Evolutionary conservation across 2,329 filamentous ascomycete genomes (phyloP).

Genomic region (Leptographium galeiforme): DNA sequence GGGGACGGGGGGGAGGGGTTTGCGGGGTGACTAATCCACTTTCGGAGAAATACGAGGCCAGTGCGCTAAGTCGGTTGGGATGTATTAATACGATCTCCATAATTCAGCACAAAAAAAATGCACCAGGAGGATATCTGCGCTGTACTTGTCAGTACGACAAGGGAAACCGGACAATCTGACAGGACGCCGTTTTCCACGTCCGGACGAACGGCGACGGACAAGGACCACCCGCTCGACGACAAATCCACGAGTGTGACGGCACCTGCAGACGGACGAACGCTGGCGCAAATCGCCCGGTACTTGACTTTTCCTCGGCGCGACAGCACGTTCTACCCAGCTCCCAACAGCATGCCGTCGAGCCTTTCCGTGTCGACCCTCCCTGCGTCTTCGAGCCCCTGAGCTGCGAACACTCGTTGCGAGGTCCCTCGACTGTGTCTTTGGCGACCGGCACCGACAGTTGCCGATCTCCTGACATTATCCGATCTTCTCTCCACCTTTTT

Average conservation of each 20-base stretch:
- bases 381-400: not conserved
- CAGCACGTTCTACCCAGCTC: not conserved
- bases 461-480: too few species aligned
- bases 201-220: conserved; percentile 1
- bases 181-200: not conserved
- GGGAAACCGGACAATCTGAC: not conserved
- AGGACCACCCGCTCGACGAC: not conserved
- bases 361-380: not conserved
- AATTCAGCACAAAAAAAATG: conserved; percentile 3
- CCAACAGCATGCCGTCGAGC: not conserved
- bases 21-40: not conserved
- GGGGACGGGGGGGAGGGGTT: too few species aligned
- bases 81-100: not conserved
- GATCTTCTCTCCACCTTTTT: not conserved
- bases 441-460: not conserved
- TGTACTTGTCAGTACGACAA: conserved; percentile 14
- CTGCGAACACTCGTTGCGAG: not conserved
- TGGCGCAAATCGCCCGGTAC: too few species aligned
- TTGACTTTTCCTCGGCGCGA: too few species aligned
- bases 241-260: too few species aligned
- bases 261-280: too few species aligned
- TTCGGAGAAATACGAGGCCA: not conserved
- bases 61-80: not conserved
- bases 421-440: not conserved
- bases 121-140: conserved; percentile 14